Conservation (phyloP, 352 stramenopile species). For the Globisporangium sylvaticum region DNA sequence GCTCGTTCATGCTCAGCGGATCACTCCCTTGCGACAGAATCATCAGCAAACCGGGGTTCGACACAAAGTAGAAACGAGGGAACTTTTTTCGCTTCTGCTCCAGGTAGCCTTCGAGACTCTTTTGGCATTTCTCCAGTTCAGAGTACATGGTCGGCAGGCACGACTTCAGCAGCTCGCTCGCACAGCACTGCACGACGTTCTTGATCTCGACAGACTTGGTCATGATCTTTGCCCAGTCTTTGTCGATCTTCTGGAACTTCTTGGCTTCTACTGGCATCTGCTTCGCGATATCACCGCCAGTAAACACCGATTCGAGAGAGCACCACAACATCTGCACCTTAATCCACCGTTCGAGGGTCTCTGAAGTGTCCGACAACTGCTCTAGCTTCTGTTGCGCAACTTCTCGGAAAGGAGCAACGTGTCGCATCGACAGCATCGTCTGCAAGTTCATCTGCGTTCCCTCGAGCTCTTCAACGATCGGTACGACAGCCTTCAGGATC, state of each 20-base stretch:
- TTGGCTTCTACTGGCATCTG: constrained; percentile 98
- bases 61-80: constrained; percentile 99
- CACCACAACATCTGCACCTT: constrained; percentile 99
- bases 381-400: constrained; percentile 93
- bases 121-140: constrained; percentile 98
- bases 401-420: constrained; percentile 96
- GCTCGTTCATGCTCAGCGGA: constrained; percentile 97
- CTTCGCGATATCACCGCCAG: constrained; percentile 97
- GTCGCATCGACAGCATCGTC: constrained; percentile 97
- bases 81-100: constrained; percentile 99
- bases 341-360: constrained; percentile 97
- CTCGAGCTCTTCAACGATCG: constrained; percentile 96
- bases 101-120: constrained; percentile 97
- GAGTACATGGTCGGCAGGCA: constrained; percentile 96
- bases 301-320: constrained; percentile 98
- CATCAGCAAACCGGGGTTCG: constrained; percentile 95
- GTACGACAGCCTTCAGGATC: constrained; percentile 94
- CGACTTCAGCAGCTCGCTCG: constrained; percentile 96
- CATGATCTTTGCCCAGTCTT: constrained; percentile 99
- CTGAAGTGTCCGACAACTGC: constrained; percentile 93
- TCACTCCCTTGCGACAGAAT: constrained; percentile 97
- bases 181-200: constrained; percentile 92
- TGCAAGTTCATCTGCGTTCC: constrained; percentile 98
- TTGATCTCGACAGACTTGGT: constrained; percentile 88
- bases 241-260: constrained; percentile 97